These are phyloP conservation scores for Conticribra weissflogii DNA, from an alignment of 108 stramenopile species.

Conservation along the genomic window DNA sequence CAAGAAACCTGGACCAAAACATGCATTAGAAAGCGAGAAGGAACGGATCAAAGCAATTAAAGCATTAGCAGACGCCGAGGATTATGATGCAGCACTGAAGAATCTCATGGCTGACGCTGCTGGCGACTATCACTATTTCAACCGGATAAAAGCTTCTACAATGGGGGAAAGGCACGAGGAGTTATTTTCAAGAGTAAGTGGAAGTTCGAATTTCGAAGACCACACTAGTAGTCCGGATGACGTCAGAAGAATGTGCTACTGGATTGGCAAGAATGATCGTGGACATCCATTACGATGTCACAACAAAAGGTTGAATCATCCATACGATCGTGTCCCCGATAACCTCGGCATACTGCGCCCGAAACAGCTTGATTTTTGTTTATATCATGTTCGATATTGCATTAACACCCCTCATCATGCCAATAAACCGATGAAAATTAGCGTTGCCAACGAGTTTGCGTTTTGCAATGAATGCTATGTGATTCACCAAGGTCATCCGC, in stretches of 20 bases:
- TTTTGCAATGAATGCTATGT: slow-evolving; percentile 48
- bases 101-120: slow-evolving; percentile 25
- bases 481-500: slow-evolving; percentile 8
- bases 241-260: slow-evolving; percentile 6
- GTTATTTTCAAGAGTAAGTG: slow-evolving; percentile 2
- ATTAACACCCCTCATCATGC: slow-evolving; percentile 14
- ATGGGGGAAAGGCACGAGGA: slow-evolving; percentile 7
- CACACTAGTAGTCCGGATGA: slow-evolving; percentile 3
- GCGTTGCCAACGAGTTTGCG: slow-evolving; percentile 28
- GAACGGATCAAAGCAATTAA: slow-evolving; percentile 21
- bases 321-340: slow-evolving; percentile 3
- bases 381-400: slow-evolving; percentile 37
- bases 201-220: slow-evolving; percentile 14
- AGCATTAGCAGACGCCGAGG: slow-evolving; percentile 10
- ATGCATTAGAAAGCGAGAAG: slow-evolving; percentile 1
- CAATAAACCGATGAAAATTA: slow-evolving; percentile 24
- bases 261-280: slow-evolving; percentile 18
- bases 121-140: slow-evolving; percentile 37
- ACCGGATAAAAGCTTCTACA: slow-evolving; percentile 13
- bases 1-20: background rate
- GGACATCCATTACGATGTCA: slow-evolving; percentile 22
- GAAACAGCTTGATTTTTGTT: slow-evolving; percentile 25
- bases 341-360: slow-evolving; percentile 5
- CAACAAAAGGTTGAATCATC: slow-evolving; percentile 21
- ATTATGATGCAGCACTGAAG: slow-evolving; percentile 23